phyloP scores from a whole-genome alignment of 2,329 filamentous ascomycete genomes.

The Talaromyces marneffei region DNA sequence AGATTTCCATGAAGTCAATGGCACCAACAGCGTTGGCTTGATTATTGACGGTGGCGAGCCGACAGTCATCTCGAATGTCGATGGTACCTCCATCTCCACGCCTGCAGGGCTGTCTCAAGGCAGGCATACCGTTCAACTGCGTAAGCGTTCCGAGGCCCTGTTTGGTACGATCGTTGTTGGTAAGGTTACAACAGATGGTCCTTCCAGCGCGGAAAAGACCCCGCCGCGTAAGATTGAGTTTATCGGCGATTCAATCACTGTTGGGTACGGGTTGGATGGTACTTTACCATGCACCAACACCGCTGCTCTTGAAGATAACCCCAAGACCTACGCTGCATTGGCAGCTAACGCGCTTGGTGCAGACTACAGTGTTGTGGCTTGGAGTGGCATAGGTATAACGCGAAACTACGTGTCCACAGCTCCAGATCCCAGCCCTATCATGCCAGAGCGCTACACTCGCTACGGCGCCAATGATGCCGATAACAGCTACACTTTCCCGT shows the following conservation, averaged over 20 bases:
- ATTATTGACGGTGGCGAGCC: slow-evolving; percentile 3
- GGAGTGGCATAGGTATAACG: slow-evolving; percentile 4
- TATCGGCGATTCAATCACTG: slow-evolving; percentile 9
- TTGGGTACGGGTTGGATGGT: slow-evolving; percentile 9
- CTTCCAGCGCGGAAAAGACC: not conserved
- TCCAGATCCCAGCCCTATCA: slow-evolving; percentile 1
- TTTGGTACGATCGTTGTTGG: slow-evolving; percentile 5
- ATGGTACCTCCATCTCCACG: not conserved
- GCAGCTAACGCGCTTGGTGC: not conserved
- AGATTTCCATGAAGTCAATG: not conserved
- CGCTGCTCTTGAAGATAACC: slow-evolving; percentile 10
- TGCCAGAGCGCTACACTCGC: slow-evolving; percentile 8
- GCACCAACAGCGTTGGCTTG: slow-evolving; percentile 8
- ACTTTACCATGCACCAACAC: slow-evolving; percentile 6
- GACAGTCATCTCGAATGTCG: slow-evolving; percentile 2
- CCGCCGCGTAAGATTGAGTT: slow-evolving; percentile 4
- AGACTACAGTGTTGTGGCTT: slow-evolving; percentile 10
- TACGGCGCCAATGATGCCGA: slow-evolving; percentile 7
- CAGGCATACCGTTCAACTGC: slow-evolving; percentile 4
- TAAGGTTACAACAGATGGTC: slow-evolving; percentile 2
- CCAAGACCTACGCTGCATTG: slow-evolving; percentile 7
- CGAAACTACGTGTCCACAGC: slow-evolving; percentile 3
- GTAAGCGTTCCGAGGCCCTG: slow-evolving; percentile 8
- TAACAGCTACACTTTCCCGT: slow-evolving; percentile 2
- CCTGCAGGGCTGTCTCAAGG: not conserved